These are phyloP conservation scores for Clonostachys chloroleuca DNA, from an alignment of 2,329 filamentous ascomycete genomes.

Conservation along the genomic window DNA sequence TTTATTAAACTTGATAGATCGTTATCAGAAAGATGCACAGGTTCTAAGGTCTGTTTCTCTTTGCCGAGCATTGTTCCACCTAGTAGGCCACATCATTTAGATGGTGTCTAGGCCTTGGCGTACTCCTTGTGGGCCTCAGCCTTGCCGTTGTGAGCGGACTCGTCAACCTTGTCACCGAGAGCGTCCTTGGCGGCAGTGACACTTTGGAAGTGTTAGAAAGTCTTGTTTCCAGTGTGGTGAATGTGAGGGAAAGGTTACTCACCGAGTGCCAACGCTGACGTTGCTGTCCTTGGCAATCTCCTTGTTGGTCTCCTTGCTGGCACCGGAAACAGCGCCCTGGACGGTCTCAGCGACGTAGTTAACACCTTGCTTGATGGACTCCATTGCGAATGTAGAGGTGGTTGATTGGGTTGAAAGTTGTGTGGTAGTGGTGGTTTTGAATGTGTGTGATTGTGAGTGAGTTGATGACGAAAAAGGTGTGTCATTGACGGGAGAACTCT, in stretches of 20 bases:
- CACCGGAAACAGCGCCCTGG: slow-evolving; percentile 50
- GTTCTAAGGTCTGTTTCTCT: no score
- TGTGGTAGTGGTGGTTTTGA: slow-evolving; percentile 6
- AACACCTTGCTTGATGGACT: slow-evolving; percentile 52
- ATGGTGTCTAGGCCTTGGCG: slow-evolving; percentile 17
- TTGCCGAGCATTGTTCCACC: no score
- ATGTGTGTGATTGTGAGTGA: slow-evolving; percentile 8
- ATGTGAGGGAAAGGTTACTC: slow-evolving; percentile 11
- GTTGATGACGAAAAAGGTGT: slow-evolving; percentile 4
- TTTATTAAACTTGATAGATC: no score
- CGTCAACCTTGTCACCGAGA: slow-evolving; percentile 40
- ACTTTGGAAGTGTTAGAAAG: slow-evolving; percentile 15
- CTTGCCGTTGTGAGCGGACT: slow-evolving; percentile 32
- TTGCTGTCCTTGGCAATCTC: slow-evolving; percentile 59
- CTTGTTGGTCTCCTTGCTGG: slow-evolving; percentile 70
- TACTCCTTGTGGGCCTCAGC: slow-evolving; percentile 34
- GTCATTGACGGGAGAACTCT: background rate
- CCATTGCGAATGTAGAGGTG: slow-evolving; percentile 33
- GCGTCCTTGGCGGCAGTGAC: slow-evolving; percentile 43
- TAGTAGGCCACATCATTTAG: no score
- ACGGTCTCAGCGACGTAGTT: slow-evolving; percentile 67
- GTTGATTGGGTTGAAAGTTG: slow-evolving; percentile 3
- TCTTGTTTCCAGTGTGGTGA: background rate
- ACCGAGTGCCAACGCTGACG: slow-evolving; percentile 49
- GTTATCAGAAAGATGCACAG: no score